A percentile compares a stretch with the other conserved stretches of the same genome.
Conservation (phyloP, 768 basidiomycete species). For the Coprinellus aureogranulatus region DNA sequence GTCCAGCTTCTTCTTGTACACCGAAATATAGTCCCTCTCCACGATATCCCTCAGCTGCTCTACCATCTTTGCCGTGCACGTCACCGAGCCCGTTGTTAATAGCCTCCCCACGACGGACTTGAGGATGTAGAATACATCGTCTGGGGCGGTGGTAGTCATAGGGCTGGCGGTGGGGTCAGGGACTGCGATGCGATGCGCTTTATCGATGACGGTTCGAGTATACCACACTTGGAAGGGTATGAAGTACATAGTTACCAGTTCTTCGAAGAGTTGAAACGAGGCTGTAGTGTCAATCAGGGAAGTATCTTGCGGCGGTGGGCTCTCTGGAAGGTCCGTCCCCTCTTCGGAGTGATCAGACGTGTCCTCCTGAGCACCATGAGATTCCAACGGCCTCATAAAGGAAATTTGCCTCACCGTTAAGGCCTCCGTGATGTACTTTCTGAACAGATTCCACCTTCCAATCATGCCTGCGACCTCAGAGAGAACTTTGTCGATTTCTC, state of each 20-base stretch:
- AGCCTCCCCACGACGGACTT: conserved; percentile 79
- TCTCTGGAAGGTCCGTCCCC: conserved; percentile 2
- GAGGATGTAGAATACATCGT: conserved; percentile 95
- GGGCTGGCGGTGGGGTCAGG: conserved; percentile 65
- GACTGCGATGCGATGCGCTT: conserved; percentile 84
- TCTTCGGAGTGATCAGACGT: neutral
- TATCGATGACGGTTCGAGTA: conserved; percentile 79
- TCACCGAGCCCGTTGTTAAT: conserved; percentile 70
- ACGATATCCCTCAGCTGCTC: conserved; percentile 69
- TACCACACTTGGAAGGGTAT: conserved; percentile 93
- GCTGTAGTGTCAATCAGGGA: conserved; percentile 45
- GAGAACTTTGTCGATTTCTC: conserved; percentile 89
- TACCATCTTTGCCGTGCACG: conserved; percentile 56
- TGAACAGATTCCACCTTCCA: conserved; percentile 88
- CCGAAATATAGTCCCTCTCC: conserved; percentile 78
- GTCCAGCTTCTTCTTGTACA: conserved; percentile 84
- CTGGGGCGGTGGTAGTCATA: conserved; percentile 73
- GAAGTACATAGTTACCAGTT: conserved; percentile 72
- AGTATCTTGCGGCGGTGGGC: conserved; percentile 15
- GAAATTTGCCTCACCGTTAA: conserved; percentile 50
- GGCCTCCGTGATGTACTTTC: conserved; percentile 78
- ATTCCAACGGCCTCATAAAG: neutral
- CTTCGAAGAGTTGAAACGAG: conserved; percentile 60
- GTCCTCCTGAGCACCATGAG: conserved; percentile 11
- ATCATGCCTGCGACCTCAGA: conserved; percentile 88